Percentiles rank a stretch among this genome's conserved stretches.
Conservation (phyloP, 2,329 filamentous ascomycete species). For the Arthrobotrys sinensis region DNA sequence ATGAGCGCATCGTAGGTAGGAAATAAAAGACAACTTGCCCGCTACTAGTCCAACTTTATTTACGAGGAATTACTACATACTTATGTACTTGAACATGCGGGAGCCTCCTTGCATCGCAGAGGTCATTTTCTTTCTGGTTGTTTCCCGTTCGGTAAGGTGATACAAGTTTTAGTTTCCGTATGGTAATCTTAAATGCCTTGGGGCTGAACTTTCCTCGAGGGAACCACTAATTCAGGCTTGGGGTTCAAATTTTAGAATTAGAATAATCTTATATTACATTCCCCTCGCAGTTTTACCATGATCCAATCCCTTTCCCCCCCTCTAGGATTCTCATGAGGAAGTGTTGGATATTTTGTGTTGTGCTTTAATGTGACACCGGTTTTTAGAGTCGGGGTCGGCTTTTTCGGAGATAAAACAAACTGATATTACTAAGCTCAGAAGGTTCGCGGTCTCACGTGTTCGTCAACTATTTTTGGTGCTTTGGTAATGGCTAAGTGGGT, state of each 20-base stretch:
- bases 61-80: neutral
- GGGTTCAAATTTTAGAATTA: too few relatives aligned
- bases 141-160: constrained; percentile 8
- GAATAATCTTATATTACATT: too few relatives aligned
- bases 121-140: too few relatives aligned
- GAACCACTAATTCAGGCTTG: too few relatives aligned
- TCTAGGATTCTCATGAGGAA: too few relatives aligned
- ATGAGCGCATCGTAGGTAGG: constrained; percentile 3
- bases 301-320: too few relatives aligned
- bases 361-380: neutral
- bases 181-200: neutral
- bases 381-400: neutral
- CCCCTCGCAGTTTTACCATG: too few relatives aligned
- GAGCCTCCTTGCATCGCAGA: neutral
- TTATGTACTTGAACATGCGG: neutral
- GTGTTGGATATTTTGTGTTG: constrained; percentile 20
- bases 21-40: too few relatives aligned
- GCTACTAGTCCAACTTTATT: neutral
- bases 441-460: neutral
- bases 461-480: too few relatives aligned
- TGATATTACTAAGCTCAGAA: neutral
- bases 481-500: too few relatives aligned
- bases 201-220: too few relatives aligned
- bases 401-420: neutral
- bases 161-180: constrained; percentile 23